Evolutionary conservation across 1,139 yeast species (phyloP).

Genomic region (Sugiyamaella pinicola): DNA sequence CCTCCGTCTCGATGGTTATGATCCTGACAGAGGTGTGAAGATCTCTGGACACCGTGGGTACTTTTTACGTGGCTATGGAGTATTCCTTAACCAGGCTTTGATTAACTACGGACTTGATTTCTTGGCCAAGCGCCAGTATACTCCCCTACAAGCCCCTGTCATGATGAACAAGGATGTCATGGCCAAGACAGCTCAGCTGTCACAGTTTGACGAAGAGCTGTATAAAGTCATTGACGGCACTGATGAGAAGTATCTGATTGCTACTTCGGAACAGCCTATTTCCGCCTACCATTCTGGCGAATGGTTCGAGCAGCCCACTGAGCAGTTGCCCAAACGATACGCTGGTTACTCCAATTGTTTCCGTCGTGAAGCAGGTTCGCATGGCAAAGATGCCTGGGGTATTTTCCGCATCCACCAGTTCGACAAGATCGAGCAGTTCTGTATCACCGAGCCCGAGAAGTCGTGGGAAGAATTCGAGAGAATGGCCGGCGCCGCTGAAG

Average conservation of each 20-base stretch:
- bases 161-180: slow-evolving; percentile 99
- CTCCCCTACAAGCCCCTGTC: slow-evolving; percentile 96
- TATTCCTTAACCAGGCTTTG: slow-evolving; percentile 94
- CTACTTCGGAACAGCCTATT: slow-evolving; percentile 98
- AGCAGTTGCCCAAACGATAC: slow-evolving; percentile 89
- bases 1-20: slow-evolving; percentile 94
- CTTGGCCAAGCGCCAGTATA: slow-evolving; percentile 76
- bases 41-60: slow-evolving; percentile 99
- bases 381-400: slow-evolving; percentile 99
- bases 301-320: slow-evolving; percentile 98
- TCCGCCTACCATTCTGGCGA: slow-evolving; percentile 97
- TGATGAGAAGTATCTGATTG: slow-evolving; percentile 96
- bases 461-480: slow-evolving; percentile 97
- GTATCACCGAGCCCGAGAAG: slow-evolving; percentile 94
- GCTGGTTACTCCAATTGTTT: slow-evolving; percentile 99
- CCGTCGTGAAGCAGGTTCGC: slow-evolving; percentile 99
- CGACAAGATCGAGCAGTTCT: slow-evolving; percentile 95
- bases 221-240: slow-evolving; percentile 96
- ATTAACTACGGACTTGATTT: slow-evolving; percentile 92
- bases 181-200: slow-evolving; percentile 99
- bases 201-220: slow-evolving; percentile 96
- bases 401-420: slow-evolving; percentile 98
- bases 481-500: slow-evolving; percentile 90
- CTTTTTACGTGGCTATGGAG: slow-evolving; percentile 93
- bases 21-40: slow-evolving; percentile 98